Evolutionary conservation across 1,139 yeast species (phyloP).

Genomic region (Magnusiomyces tetraspermus): DNA sequence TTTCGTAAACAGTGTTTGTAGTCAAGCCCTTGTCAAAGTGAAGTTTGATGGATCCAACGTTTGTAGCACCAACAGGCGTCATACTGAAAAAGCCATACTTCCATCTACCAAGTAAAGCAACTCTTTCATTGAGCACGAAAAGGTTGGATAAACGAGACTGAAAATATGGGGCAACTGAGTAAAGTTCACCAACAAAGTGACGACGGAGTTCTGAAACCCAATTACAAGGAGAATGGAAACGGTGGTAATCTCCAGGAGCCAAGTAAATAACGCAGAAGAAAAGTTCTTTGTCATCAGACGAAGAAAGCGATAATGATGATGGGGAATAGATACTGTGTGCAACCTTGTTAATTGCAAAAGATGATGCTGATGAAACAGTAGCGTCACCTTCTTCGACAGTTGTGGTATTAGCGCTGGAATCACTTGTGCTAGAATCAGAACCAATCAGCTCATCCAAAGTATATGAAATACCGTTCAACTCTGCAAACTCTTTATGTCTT

Average conservation of each 20-base stretch:
- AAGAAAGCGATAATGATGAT: slow-evolving; percentile 22
- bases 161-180: slow-evolving; percentile 94
- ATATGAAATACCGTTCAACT: slow-evolving; percentile 64
- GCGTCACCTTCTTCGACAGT: slow-evolving; percentile 30
- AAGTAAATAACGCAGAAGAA: slow-evolving; percentile 87
- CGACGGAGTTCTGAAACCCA: slow-evolving; percentile 95
- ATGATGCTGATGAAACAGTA: slow-evolving; percentile 18
- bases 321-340: slow-evolving; percentile 24
- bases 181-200: slow-evolving; percentile 92
- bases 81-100: slow-evolving; percentile 93
- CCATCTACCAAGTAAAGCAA: slow-evolving; percentile 92
- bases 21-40: slow-evolving; percentile 86
- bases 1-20: slow-evolving; percentile 65
- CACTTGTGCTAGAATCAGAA: slow-evolving; percentile 5
- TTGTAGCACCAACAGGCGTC: slow-evolving; percentile 99
- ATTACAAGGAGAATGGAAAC: slow-evolving; percentile 90
- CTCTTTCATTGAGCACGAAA: slow-evolving; percentile 89
- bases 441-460: slow-evolving; percentile 64
- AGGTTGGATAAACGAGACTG: slow-evolving; percentile 82
- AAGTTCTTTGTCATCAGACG: slow-evolving; percentile 44
- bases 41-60: slow-evolving; percentile 88
- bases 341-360: slow-evolving; percentile 18
- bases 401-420: neutral
- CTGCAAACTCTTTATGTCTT: slow-evolving; percentile 70
- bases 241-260: slow-evolving; percentile 98